Evolutionary conservation across 495 filamentous ascomycete species (phyloP).

Genomic region (Hypoxylon cercidicola): DNA sequence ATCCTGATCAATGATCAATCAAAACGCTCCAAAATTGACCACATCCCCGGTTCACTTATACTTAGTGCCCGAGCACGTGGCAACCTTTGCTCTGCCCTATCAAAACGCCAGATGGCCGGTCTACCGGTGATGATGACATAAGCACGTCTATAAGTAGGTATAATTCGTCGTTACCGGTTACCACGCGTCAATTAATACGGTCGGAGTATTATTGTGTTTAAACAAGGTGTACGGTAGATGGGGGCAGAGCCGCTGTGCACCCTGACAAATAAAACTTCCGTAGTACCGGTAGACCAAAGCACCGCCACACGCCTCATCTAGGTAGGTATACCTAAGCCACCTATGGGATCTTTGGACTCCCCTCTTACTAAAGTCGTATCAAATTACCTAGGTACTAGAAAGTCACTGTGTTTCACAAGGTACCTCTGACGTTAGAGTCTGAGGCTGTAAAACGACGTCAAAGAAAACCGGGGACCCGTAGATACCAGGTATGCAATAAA

Average conservation of each 20-base stretch:
- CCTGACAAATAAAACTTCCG: conserved; percentile 22
- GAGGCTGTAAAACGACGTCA: not conserved
- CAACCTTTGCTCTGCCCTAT: too few relatives aligned
- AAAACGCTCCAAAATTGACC: not conserved
- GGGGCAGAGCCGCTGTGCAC: conserved; percentile 13
- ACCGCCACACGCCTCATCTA: conserved; percentile 17
- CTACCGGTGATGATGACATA: conserved; percentile 1
- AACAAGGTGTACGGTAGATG: not conserved
- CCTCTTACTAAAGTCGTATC: not conserved
- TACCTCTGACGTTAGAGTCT: not conserved
- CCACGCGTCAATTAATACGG: conserved; percentile 1
- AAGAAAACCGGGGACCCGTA: not conserved
- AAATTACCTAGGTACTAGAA: not conserved
- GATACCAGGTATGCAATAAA: conserved; percentile 19
- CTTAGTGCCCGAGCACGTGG: too few relatives aligned
- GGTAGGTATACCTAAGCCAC: conserved; percentile 28
- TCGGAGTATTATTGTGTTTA: conserved; percentile 1
- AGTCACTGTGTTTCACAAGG: not conserved
- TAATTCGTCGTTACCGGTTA: not conserved
- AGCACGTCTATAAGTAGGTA: conserved; percentile 9
- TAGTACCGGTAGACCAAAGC: not conserved
- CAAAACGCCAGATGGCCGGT: too few relatives aligned
- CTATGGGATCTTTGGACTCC: not conserved
- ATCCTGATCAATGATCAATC: conserved; percentile 13
- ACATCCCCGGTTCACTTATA: too few relatives aligned